Conservation (phyloP, 2,329 filamentous ascomycete species). For the Rhynchosporium graminicola region DNA sequence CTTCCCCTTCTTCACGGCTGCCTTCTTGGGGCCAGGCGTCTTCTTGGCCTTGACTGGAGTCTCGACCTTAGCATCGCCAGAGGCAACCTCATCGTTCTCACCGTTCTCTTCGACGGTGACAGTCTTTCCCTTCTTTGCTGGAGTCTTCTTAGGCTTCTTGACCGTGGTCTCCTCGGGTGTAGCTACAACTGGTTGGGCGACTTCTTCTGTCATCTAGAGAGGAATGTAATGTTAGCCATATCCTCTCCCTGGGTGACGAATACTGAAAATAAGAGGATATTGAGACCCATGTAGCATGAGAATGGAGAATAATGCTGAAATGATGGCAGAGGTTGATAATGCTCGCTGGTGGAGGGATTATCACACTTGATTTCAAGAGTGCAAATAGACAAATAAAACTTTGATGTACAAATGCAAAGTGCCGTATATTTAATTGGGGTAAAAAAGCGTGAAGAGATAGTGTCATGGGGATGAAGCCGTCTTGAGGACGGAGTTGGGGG, state of each 20-base stretch:
- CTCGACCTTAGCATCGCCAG: not conserved
- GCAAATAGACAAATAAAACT: too few relatives aligned
- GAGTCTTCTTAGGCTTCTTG: too few relatives aligned
- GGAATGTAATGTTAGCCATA: not conserved
- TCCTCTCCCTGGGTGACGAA: not conserved
- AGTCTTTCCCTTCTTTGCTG: too few relatives aligned
- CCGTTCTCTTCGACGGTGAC: too few relatives aligned
- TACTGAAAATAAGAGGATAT: not conserved
- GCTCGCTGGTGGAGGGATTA: too few relatives aligned
- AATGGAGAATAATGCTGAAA: not conserved
- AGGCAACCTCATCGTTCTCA: too few relatives aligned
- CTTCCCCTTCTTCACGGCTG: conserved; percentile 9
- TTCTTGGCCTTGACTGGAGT: conserved; percentile 13
- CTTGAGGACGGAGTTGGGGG: not conserved
- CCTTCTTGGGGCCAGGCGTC: not conserved
- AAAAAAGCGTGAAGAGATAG: not conserved
- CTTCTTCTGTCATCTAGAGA: conserved; percentile 1
- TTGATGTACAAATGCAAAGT: not conserved
- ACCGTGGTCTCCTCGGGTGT: not conserved
- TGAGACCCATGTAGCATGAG: not conserved
- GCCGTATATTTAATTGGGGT: not conserved
- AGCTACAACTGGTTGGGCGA: not conserved
- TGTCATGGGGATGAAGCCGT: not conserved
- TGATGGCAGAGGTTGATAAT: too few relatives aligned
- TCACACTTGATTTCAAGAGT: too few relatives aligned